phyloP scores from a whole-genome alignment of 345 rosid species.

The Eucalyptus rudis region DNA sequence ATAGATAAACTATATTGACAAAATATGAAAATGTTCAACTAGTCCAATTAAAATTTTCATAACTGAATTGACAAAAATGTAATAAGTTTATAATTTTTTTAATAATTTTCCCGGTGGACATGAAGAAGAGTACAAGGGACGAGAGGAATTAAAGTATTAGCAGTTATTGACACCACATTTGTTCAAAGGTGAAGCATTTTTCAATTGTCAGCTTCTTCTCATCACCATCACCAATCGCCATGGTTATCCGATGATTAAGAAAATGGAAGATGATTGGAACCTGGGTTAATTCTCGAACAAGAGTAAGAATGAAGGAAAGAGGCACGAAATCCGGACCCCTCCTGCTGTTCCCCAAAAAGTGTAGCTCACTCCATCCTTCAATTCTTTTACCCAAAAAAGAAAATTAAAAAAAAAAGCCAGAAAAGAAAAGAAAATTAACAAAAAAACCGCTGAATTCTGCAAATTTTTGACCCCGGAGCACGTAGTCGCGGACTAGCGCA shows the following conservation, averaged over 20 bases:
- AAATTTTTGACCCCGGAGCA: background rate
- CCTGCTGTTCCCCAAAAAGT: background rate
- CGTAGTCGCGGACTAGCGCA: background rate
- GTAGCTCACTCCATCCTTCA: background rate
- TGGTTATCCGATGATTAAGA: background rate
- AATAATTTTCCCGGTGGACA: background rate
- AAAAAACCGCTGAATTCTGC: background rate
- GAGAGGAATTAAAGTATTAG: background rate
- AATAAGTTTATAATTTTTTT: background rate
- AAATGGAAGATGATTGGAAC: background rate
- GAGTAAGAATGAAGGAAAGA: background rate
- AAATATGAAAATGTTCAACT: too few species aligned
- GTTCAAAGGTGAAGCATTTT: background rate
- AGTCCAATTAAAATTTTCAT: too few species aligned
- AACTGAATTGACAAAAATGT: accelerated
- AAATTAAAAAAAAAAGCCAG: background rate
- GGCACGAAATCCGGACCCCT: background rate
- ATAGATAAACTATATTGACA: accelerated
- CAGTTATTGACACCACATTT: background rate
- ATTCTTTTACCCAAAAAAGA: background rate
- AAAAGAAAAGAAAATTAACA: background rate
- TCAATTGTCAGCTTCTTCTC: background rate
- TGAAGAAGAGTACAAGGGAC: background rate
- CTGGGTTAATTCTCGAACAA: background rate
- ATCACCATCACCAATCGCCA: background rate